phyloP scores from a whole-genome alignment of 2,329 filamentous ascomycete genomes.

The Cladosporium phlei region DNA sequence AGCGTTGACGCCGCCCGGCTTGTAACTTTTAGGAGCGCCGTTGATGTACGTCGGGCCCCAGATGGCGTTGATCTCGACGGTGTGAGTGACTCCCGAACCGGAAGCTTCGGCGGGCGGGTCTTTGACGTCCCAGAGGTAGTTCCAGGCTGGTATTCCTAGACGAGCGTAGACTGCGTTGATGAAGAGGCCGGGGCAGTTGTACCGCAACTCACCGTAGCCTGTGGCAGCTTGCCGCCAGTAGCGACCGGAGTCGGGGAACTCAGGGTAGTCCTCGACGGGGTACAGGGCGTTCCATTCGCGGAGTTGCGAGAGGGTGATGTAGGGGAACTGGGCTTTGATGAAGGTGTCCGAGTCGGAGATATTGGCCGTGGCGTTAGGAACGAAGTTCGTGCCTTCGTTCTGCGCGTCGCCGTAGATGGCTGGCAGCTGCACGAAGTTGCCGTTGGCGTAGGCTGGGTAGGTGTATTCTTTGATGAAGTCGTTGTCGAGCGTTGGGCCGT shows the following conservation, averaged over 20 bases:
- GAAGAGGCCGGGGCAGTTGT: conserved; percentile 59
- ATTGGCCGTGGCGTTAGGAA: conserved; percentile 46
- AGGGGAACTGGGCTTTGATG: conserved; percentile 55
- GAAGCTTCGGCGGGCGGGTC: conserved; percentile 49
- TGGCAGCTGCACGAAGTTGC: conserved; percentile 49
- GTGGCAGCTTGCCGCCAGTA: conserved; percentile 57
- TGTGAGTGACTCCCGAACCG: conserved; percentile 63
- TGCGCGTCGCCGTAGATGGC: conserved; percentile 54
- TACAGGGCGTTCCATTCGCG: conserved; percentile 52
- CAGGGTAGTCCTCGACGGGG: conserved; percentile 42
- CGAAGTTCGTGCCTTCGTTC: conserved; percentile 63
- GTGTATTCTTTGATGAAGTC: conserved; percentile 50
- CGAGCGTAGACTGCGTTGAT: conserved; percentile 43
- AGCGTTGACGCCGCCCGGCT: conserved; percentile 48
- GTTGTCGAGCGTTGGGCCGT: conserved; percentile 48
- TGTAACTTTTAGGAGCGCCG: conserved; percentile 54
- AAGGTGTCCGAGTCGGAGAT: conserved; percentile 50
- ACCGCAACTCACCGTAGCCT: conserved; percentile 61
- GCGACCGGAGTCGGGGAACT: conserved; percentile 46
- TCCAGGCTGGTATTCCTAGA: conserved; percentile 50
- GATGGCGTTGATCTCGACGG: conserved; percentile 61
- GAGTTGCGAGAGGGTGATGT: conserved; percentile 49
- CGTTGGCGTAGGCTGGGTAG: conserved; percentile 44
- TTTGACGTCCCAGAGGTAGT: conserved; percentile 65
- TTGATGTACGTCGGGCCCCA: conserved; percentile 59